Conservation (phyloP, 2,329 filamentous ascomycete species). For the Tolypocladium sp. region DNA sequence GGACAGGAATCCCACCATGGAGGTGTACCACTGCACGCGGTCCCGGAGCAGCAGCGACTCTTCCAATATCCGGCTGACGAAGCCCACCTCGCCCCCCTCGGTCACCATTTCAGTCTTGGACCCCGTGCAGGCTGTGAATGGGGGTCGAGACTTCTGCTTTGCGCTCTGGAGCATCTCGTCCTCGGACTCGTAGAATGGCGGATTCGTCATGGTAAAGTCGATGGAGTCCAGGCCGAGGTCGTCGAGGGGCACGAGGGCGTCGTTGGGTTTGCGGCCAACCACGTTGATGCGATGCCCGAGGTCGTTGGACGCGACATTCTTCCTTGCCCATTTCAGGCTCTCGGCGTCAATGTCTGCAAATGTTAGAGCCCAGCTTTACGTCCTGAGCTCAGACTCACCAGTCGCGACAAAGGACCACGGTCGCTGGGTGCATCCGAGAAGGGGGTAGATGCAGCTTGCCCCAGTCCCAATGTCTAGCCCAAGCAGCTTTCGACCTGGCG, state of each 20-base stretch:
- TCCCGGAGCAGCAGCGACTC: conserved; percentile 55
- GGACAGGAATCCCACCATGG: conserved; percentile 76
- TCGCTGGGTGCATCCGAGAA: conserved; percentile 64
- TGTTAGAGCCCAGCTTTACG: neutral
- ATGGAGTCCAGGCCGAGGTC: conserved; percentile 41
- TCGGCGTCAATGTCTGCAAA: conserved; percentile 61
- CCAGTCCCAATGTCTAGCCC: conserved; percentile 87
- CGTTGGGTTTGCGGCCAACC: conserved; percentile 39
- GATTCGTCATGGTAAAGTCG: conserved; percentile 89
- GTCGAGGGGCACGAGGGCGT: conserved; percentile 55
- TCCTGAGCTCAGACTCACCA: conserved; percentile 15
- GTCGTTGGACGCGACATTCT: conserved; percentile 59
- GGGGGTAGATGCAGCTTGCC: conserved; percentile 82
- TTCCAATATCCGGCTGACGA: conserved; percentile 60
- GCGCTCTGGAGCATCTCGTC: conserved; percentile 60
- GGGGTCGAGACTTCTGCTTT: conserved; percentile 53
- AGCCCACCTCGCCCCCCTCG: conserved; percentile 65
- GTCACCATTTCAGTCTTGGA: conserved; percentile 79
- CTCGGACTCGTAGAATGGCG: conserved; percentile 79
- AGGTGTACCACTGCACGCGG: conserved; percentile 76
- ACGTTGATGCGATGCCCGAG: conserved; percentile 57
- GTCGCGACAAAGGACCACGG: conserved; percentile 69
- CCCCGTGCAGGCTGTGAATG: conserved; percentile 69
- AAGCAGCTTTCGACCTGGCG: conserved; percentile 38
- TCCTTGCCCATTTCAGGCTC: conserved; percentile 55